Percentiles rank a stretch among this genome's conserved stretches.
Evolutionary conservation across 202 grass and related monocot species (phyloP).

Genomic region (Eragrostis tef): DNA sequence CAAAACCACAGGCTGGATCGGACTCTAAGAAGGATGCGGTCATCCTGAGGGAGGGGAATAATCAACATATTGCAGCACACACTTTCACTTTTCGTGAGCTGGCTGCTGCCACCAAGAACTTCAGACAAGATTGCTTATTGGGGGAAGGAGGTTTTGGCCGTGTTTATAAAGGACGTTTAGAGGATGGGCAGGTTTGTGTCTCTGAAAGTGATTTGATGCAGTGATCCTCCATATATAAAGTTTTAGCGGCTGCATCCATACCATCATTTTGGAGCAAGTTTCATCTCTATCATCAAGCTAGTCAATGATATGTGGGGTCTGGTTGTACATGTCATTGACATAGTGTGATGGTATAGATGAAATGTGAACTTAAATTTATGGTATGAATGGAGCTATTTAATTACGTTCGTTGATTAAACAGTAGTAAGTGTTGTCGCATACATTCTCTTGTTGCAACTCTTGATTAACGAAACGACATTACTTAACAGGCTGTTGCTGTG

Average conservation of each 20-base stretch:
- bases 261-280: neutral
- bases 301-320: neutral
- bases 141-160: conserved; percentile 90
- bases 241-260: neutral
- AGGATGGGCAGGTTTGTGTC: conserved; percentile 81
- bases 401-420: neutral
- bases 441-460: conserved; percentile 30
- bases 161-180: conserved; percentile 91
- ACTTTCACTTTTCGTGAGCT: conserved; percentile 91
- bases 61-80: conserved; percentile 78
- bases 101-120: conserved; percentile 82
- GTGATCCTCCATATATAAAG: neutral
- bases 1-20: conserved; percentile 54
- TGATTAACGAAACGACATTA: conserved; percentile 13
- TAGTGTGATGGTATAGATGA: neutral
- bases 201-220: conserved; percentile 26
- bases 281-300: neutral
- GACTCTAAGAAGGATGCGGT: conserved; percentile 69
- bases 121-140: conserved; percentile 83
- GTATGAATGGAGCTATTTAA: neutral
- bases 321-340: neutral
- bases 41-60: conserved; percentile 65
- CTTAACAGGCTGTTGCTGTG: conserved; percentile 71
- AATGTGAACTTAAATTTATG: neutral
- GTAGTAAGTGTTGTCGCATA: conserved; percentile 8